A percentile compares a stretch with the other conserved stretches of the same genome.
Evolutionary conservation across 177 flowering plant species (phyloP).

Genomic region (Vitis hybrid): DNA sequence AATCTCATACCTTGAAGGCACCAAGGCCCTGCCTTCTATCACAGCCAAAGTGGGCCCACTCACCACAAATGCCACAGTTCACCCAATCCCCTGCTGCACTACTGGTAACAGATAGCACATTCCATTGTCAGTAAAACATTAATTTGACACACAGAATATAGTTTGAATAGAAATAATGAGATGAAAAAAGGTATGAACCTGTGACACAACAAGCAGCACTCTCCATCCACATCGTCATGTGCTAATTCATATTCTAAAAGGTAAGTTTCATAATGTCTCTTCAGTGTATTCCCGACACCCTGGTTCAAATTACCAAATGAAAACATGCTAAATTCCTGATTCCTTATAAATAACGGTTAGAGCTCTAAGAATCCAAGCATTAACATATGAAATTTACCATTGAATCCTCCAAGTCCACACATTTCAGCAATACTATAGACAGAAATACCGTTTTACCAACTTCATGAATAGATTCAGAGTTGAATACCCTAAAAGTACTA

Average conservation of each 20-base stretch:
- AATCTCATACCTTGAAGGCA: conserved; percentile 80
- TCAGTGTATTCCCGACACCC: conserved; percentile 99
- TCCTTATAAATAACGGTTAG: too few species aligned
- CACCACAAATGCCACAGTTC: conserved; percentile 94
- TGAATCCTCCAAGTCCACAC: too few species aligned
- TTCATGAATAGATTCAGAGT: too few species aligned
- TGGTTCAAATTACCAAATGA: conserved; percentile 19
- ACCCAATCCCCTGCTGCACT: conserved; percentile 99
- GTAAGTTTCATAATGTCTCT: conserved; percentile 96
- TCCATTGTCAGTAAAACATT: conserved; percentile 12
- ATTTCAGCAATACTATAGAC: too few species aligned
- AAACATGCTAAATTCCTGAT: neutral
- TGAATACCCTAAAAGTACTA: too few species aligned
- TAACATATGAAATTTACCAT: too few species aligned
- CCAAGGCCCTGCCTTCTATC: conserved; percentile 96
- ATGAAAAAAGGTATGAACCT: conserved; percentile 47
- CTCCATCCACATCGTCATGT: conserved; percentile 99
- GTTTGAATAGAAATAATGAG: neutral
- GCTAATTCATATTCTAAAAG: conserved; percentile 95
- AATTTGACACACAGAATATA: neutral
- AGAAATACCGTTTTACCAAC: too few species aligned
- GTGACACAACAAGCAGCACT: conserved; percentile 94
- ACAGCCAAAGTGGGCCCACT: conserved; percentile 99
- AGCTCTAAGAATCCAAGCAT: too few species aligned
- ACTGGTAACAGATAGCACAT: conserved; percentile 42